Conservation (phyloP, 75 land plant species). For the Azolla pinnata region DNA sequence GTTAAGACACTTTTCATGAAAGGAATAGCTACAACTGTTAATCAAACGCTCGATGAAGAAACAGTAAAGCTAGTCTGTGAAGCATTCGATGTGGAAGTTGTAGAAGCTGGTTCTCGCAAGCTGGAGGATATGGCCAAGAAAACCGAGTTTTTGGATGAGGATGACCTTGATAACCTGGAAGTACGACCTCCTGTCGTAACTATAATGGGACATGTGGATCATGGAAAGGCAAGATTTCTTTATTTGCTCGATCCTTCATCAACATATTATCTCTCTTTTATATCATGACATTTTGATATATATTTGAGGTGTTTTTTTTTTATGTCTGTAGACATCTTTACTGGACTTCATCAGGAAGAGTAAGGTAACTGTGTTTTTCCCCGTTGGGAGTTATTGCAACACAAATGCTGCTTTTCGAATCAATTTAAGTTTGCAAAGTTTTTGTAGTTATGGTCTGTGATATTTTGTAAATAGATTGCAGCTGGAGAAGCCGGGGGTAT, state of each 20-base stretch:
- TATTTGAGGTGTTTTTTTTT: no score
- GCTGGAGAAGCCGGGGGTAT: slow-evolving; percentile 99
- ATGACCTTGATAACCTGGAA: slow-evolving; percentile 75
- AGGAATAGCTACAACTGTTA: slow-evolving; percentile 60
- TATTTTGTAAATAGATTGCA: slow-evolving; percentile 50
- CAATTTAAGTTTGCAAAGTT: background rate
- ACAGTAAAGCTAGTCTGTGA: slow-evolving; percentile 84
- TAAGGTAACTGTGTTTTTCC: slow-evolving; percentile 46
- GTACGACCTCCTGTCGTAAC: slow-evolving; percentile 88
- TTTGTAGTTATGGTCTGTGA: background rate
- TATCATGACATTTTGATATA: no score
- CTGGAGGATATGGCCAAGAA: slow-evolving; percentile 88
- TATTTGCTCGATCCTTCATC: no score
- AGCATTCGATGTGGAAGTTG: slow-evolving; percentile 80
- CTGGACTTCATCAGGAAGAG: slow-evolving; percentile 85
- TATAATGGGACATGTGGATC: slow-evolving; percentile 99
- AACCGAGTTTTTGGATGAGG: slow-evolving; percentile 72
- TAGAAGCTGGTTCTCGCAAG: slow-evolving; percentile 54
- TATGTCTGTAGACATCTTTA: slow-evolving; percentile 78
- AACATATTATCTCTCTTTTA: no score
- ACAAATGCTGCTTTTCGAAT: background rate
- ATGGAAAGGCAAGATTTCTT: slow-evolving; percentile 76
- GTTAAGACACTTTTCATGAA: slow-evolving; percentile 61
- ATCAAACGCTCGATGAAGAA: slow-evolving; percentile 62
- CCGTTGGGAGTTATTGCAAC: background rate